These are phyloP conservation scores for Dactylellina haptotyla DNA, from an alignment of 2,329 filamentous ascomycete genomes.

Conservation along the genomic window DNA sequence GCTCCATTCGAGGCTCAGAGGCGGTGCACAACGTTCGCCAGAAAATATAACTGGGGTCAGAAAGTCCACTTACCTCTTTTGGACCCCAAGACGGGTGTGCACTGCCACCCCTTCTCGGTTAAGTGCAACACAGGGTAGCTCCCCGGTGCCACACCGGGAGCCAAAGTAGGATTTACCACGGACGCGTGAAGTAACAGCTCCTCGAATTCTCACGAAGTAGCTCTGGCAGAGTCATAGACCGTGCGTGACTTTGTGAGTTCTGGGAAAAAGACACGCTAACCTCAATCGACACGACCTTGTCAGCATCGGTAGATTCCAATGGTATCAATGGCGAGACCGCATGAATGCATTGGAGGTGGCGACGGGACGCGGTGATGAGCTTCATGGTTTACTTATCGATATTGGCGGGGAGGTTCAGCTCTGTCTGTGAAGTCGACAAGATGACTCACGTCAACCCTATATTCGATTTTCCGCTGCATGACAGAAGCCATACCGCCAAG, in stretches of 20 bases:
- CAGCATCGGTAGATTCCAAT: conserved; percentile 14
- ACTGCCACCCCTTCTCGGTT: conserved; percentile 43
- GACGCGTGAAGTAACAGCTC: not conserved
- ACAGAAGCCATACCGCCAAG: conserved; percentile 31
- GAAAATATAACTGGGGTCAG: conserved; percentile 23
- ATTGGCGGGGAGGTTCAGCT: conserved; percentile 10
- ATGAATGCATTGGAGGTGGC: no score
- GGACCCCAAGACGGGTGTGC: conserved; percentile 26
- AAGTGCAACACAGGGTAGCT: not conserved
- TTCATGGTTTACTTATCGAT: not conserved
- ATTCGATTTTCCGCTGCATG: conserved; percentile 19
- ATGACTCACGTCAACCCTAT: conserved; percentile 33
- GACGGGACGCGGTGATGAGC: not conserved
- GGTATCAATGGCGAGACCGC: conserved; percentile 4
- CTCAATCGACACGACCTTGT: conserved; percentile 11
- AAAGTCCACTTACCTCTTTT: conserved; percentile 17
- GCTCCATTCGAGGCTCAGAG: conserved; percentile 50
- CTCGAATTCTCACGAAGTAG: not conserved
- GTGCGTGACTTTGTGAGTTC: conserved; percentile 14
- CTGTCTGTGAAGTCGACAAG: not conserved
- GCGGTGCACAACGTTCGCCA: conserved; percentile 47
- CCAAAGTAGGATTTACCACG: conserved; percentile 29
- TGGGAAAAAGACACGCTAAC: conserved; percentile 3
- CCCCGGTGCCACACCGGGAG: conserved; percentile 6
- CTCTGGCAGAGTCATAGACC: conserved; percentile 21